These are phyloP conservation scores for Cryoendolithus antarcticus DNA, from an alignment of 2,329 filamentous ascomycete genomes.

Conservation along the genomic window DNA sequence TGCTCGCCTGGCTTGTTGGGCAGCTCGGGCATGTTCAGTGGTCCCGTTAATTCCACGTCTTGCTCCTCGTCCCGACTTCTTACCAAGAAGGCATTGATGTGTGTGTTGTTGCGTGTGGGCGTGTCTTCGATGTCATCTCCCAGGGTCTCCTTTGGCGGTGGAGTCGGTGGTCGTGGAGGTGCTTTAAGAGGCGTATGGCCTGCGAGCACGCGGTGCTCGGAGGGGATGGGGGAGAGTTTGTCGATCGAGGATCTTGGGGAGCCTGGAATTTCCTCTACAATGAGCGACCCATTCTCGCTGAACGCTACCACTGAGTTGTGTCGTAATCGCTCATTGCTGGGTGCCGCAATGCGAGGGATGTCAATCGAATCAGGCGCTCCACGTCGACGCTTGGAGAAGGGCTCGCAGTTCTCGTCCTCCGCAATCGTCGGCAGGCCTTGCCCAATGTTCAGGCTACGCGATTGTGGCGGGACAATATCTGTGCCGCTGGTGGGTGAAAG, in stretches of 20 bases:
- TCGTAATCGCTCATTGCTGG: conserved; percentile 8
- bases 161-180: conserved; percentile 16
- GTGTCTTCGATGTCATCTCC: conserved; percentile 23
- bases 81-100: conserved; percentile 20
- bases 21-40: conserved; percentile 24
- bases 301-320: conserved; percentile 13
- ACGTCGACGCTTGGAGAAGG: conserved; percentile 14
- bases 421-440: conserved; percentile 21
- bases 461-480: conserved; percentile 11
- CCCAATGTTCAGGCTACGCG: conserved; percentile 8
- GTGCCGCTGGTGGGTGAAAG: conserved; percentile 16
- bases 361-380: conserved; percentile 16
- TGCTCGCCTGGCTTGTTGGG: conserved; percentile 20
- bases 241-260: conserved; percentile 12
- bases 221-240: conserved; percentile 20
- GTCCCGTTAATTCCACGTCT: conserved; percentile 21
- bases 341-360: conserved; percentile 9
- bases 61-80: conserved; percentile 19
- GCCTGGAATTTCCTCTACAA: conserved; percentile 20
- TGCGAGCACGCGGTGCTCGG: conserved; percentile 18
- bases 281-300: conserved; percentile 10
- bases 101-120: conserved; percentile 24
- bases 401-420: conserved; percentile 20
- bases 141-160: conserved; percentile 14
- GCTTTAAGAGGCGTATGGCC: conserved; percentile 23